A percentile compares a stretch with the other conserved stretches of the same genome.
Evolutionary conservation across 495 filamentous ascomycete genomes (phyloP).

Genomic region (Penicillium subrubescens): DNA sequence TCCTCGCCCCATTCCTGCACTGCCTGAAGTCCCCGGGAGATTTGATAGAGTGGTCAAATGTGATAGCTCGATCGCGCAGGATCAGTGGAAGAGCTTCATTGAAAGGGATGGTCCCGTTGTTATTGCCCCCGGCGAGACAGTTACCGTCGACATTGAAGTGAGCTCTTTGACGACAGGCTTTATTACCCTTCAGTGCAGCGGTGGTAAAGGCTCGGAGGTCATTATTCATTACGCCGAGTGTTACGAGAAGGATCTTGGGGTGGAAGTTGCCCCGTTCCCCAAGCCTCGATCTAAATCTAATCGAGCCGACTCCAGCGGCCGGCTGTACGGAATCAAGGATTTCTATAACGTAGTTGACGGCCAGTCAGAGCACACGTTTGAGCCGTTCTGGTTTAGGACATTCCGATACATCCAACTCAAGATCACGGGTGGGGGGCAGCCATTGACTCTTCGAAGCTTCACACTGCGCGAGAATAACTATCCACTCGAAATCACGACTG

Average conservation of each 20-base stretch:
- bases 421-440: conserved; percentile 10
- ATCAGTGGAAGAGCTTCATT: conserved; percentile 11
- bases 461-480: conserved; percentile 24
- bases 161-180: conserved; percentile 25
- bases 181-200: conserved; percentile 18
- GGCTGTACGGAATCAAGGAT: conserved; percentile 27
- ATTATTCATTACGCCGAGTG: conserved; percentile 27
- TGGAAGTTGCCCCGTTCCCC: conserved; percentile 20
- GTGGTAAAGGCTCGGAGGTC: conserved; percentile 17
- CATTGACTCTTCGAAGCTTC: conserved; percentile 9
- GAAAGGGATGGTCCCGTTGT: conserved; percentile 3
- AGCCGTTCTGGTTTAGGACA: conserved; percentile 33
- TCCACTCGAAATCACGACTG: conserved; percentile 24
- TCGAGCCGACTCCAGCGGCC: conserved; percentile 16
- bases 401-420: conserved; percentile 30
- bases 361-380: conserved; percentile 15
- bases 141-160: conserved; percentile 19
- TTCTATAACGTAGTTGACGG: conserved; percentile 17
- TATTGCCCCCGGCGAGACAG: conserved; percentile 13
- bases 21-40: conserved; percentile 15
- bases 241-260: conserved; percentile 26
- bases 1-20: conserved; percentile 20
- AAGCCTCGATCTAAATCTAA: conserved; percentile 20
- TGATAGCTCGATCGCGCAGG: conserved; percentile 4
- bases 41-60: conserved; percentile 22